These are phyloP conservation scores for Candida labiduridarum DNA, from an alignment of 1,139 yeast species.

Conservation along the genomic window DNA sequence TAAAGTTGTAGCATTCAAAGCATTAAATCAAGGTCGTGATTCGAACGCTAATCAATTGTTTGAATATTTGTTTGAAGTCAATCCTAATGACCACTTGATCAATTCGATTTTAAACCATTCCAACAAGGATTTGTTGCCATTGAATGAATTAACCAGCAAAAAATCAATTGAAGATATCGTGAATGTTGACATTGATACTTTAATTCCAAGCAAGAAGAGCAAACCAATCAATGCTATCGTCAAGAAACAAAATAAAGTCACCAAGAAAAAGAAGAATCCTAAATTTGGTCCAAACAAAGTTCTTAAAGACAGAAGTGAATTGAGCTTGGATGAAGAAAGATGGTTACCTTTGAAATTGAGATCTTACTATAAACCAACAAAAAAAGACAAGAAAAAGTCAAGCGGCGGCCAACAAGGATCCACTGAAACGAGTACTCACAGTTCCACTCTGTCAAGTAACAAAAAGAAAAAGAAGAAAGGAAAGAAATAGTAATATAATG, in stretches of 20 bases:
- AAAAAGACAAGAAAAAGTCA: slow-evolving; percentile 58
- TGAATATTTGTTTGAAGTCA: slow-evolving; percentile 26
- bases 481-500: slow-evolving; percentile 29
- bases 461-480: slow-evolving; percentile 58
- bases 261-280: slow-evolving; percentile 29
- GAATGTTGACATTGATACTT: slow-evolving; percentile 25
- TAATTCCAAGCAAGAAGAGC: slow-evolving; percentile 19
- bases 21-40: slow-evolving; percentile 35
- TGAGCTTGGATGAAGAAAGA: slow-evolving; percentile 59
- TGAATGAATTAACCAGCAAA: slow-evolving; percentile 35
- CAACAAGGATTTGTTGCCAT: slow-evolving; percentile 29
- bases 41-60: slow-evolving; percentile 35
- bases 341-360: slow-evolving; percentile 91
- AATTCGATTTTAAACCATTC: slow-evolving; percentile 29
- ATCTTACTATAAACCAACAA: slow-evolving; percentile 78
- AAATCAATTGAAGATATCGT: slow-evolving; percentile 31
- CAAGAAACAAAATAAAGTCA: slow-evolving; percentile 16
- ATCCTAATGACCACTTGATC: slow-evolving; percentile 36
- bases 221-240: slow-evolving; percentile 10
- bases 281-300: slow-evolving; percentile 43
- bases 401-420: slow-evolving; percentile 74
- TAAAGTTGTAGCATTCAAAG: slow-evolving; percentile 52
- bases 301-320: slow-evolving; percentile 32
- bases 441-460: slow-evolving; percentile 25
- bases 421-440: slow-evolving; percentile 39